These are phyloP conservation scores for Juglanconis sp. DNA, from an alignment of 2,329 filamentous ascomycete genomes.

Conservation along the genomic window DNA sequence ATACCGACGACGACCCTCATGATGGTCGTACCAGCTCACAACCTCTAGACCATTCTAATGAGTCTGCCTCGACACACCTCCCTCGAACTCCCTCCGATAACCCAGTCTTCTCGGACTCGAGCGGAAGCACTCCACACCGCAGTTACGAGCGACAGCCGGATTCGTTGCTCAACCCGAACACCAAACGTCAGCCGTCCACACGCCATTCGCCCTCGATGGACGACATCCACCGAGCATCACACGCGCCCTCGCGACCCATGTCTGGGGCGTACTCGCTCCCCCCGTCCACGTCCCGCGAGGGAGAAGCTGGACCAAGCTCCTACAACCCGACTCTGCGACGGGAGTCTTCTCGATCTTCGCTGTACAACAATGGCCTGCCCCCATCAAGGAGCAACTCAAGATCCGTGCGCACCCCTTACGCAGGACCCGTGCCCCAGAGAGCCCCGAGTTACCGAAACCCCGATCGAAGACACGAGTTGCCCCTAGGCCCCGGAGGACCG, in stretches of 20 bases:
- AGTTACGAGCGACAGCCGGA: conserved; percentile 1
- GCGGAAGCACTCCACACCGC: background rate
- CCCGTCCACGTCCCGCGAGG: conserved; percentile 28
- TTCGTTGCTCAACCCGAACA: background rate
- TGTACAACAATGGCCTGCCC: conserved; percentile 41
- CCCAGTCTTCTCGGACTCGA: background rate
- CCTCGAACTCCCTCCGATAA: conserved; percentile 14
- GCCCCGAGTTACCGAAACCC: conserved; percentile 67
- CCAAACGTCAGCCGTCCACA: conserved; percentile 13
- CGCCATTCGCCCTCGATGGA: conserved; percentile 5
- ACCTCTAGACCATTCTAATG: conserved; percentile 4
- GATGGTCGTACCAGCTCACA: conserved; percentile 23
- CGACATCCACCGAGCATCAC: conserved; percentile 15
- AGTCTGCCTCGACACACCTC: conserved; percentile 15
- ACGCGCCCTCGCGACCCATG: conserved; percentile 27
- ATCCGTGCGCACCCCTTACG: conserved; percentile 53
- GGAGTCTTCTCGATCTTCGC: conserved; percentile 57
- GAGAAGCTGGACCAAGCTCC: conserved; percentile 31
- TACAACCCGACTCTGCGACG: conserved; percentile 41
- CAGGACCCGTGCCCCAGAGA: conserved; percentile 59
- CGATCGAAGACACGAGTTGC: conserved; percentile 46
- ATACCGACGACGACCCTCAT: conserved; percentile 28
- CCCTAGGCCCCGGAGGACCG: conserved; percentile 48
- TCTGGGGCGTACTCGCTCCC: conserved; percentile 30
- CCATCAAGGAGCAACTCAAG: conserved; percentile 62